A percentile compares a stretch with the other conserved stretches of the same genome.
Evolutionary conservation across 2,329 filamentous ascomycete genomes (phyloP).

Genomic region (Pseudogymnoascus sp.): DNA sequence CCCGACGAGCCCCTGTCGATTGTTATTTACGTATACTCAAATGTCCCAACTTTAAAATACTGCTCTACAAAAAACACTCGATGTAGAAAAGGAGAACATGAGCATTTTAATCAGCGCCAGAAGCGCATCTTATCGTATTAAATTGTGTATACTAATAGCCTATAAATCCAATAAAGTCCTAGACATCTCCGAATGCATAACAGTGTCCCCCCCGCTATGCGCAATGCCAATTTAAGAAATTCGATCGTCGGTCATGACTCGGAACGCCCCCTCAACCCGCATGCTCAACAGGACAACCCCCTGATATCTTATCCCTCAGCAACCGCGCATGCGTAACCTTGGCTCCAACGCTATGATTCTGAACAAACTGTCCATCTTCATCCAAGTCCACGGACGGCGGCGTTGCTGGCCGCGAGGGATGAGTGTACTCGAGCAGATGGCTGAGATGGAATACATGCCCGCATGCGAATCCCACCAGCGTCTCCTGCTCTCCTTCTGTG

Average conservation of each 20-base stretch:
- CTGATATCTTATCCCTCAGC: conserved; percentile 59
- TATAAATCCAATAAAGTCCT: background rate
- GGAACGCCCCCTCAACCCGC: background rate
- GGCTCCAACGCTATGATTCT: conserved; percentile 62
- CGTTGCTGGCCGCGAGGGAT: conserved; percentile 33
- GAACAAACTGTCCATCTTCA: conserved; percentile 34
- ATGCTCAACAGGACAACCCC: conserved; percentile 54
- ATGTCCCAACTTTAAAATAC: no score
- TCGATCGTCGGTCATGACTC: background rate
- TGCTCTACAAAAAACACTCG: no score
- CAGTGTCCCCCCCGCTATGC: background rate
- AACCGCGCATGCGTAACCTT: conserved; percentile 84
- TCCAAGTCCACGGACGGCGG: conserved; percentile 35
- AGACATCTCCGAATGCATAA: background rate
- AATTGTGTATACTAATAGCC: background rate
- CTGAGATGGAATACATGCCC: conserved; percentile 73
- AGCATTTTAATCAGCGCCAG: background rate
- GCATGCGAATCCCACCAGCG: conserved; percentile 71
- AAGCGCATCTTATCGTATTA: background rate
- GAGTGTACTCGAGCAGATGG: conserved; percentile 51
- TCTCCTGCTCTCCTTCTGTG: conserved; percentile 56
- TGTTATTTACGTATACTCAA: background rate
- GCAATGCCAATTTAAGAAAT: background rate
- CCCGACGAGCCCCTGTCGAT: background rate
- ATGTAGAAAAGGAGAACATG: background rate